Base-by-base conservation (phyloP, 768 basidiomycete genomes). In the Neoboletus subvelutipes region DNA sequence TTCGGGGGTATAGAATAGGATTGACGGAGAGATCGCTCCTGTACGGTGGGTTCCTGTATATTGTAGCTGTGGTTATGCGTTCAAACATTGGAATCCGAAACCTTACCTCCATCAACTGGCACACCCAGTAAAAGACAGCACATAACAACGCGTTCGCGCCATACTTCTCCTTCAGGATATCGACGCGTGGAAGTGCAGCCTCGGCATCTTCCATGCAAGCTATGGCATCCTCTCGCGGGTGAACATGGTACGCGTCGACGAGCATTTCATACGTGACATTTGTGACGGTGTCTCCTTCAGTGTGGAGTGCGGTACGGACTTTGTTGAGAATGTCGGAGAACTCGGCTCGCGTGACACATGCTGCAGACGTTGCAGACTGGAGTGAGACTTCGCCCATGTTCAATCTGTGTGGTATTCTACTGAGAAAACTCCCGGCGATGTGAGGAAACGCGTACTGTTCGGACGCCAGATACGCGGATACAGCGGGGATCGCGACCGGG, bases 111-210 rank as follows among this genome's bases (percentile, higher is more conserved):
- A 75, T 65, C 37, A 73, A 45, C 40, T 73, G 73, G 48, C 71
- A 78, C 3, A 77, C 71, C 81, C 81, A 83, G 51, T 72, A 77
- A 62, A 80, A 83, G 4, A 81, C 63, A 4, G 74, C 75, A 45
- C 73, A 77, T 40, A 63, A 71, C 24, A 77, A 66, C 17, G 66
- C 56, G 36, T 54, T 50, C 0, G 46, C 40, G 20, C 68, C 61
- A n/a, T 72, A 52, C 26, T 50, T 59, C 12, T 63, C 52, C 50
- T 53, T 67, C 11, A 72, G 33, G 28, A 65, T 28, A 3, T 58
- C 37, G n/a, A 54, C 36, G 1, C 24, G 50, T 5, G 61, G 62
- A 20, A 72, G 51, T 0, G 53, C 61, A 2, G 48, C 59, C 59
- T 80, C 77, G 24, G 68, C 67, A 11, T 72, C 66, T 12, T 69